A percentile compares a stretch with the other conserved stretches of the same genome.
These are phyloP conservation scores for Reutealis trisperma DNA, from an alignment of 345 rosid species.

Conservation along the genomic window DNA sequence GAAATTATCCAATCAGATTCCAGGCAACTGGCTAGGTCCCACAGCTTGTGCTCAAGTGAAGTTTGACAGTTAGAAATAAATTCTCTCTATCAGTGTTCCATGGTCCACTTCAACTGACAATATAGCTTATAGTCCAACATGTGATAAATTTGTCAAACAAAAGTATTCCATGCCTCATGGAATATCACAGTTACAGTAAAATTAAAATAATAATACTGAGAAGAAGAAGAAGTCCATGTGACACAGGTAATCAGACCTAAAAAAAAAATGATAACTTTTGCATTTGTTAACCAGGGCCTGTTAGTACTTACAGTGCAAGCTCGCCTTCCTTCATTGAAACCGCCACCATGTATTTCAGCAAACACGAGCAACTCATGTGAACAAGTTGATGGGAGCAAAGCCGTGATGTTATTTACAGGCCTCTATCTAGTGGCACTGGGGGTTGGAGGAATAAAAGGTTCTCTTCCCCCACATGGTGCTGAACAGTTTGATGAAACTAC, in stretches of 20 bases:
- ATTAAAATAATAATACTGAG: no score
- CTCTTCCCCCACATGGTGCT: constrained; percentile 90
- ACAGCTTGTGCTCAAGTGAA: constrained; percentile 11
- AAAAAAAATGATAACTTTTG: not conserved
- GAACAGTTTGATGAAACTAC: constrained; percentile 87
- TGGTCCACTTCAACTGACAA: constrained; percentile 22
- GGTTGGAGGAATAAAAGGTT: constrained; percentile 94
- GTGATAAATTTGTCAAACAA: constrained; percentile 10
- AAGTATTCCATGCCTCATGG: not conserved
- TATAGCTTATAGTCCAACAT: not conserved
- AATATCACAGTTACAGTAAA: not conserved
- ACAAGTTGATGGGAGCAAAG: constrained; percentile 37
- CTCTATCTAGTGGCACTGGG: constrained; percentile 85
- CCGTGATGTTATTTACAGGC: constrained; percentile 62
- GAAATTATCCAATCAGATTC: constrained; percentile 6
- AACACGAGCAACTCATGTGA: constrained; percentile 30
- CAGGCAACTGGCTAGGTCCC: constrained; percentile 23
- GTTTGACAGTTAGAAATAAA: not conserved
- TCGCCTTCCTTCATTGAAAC: constrained; percentile 48
- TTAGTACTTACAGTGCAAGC: constrained; percentile 59
- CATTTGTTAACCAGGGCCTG: constrained; percentile 41
- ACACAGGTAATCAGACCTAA: no score
- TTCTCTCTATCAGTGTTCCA: not conserved
- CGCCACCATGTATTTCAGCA: constrained; percentile 38
- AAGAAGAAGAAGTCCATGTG: no score